Evolutionary conservation across 352 stramenopile genomes (phyloP), one percentile per base, ranked within the genome.

Genomic region (Globisporangium barbulae): DNA sequence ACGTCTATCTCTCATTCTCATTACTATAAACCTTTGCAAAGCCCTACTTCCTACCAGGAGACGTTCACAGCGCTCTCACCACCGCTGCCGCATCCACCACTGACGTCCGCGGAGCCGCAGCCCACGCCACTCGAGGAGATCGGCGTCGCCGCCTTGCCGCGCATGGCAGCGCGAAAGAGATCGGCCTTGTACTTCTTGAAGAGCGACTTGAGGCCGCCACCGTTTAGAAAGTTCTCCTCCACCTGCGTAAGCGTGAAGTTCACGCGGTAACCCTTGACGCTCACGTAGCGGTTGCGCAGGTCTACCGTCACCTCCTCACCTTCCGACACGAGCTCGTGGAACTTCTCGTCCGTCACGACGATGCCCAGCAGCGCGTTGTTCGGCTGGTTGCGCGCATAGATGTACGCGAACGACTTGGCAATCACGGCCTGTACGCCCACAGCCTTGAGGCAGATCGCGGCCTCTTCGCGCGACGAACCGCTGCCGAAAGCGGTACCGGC

Each of bases 171-270:
- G 39, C 81, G 81, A 75, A 93, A 93, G 41, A 93, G 72, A 56
- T 93, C 84, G n/a, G 82, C 79, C 71, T 91, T 91, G 81, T 93
- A 88, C 65, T 84, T 81, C 64, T 86, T 83, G 74, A 91, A 93
- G 2, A 93, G 79, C 30, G 74, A 71, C 72, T 91, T 81, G 33
- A 93, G 75, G 10, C 84, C 84, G 42, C 84, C 84, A 33, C 83
- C 82, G 61, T 91, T 90, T 13, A 93, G 68, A 60, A 93, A 91
- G 22, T 83, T 88, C 65, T 93, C 84, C 58, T 93, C 84, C 1
- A 93, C 70, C 65, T 90, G 76, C 55, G 82, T 93, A 13, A 93
- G 72, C 37, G 78, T 76, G 71, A 93, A 93, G 9, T 64, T 68
- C 12, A 93, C 83, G 53, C 78, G 70, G 68, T 91, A 71, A 63